Conservation (phyloP, 495 filamentous ascomycete genomes). For the Lophiotrema nucula region DNA sequence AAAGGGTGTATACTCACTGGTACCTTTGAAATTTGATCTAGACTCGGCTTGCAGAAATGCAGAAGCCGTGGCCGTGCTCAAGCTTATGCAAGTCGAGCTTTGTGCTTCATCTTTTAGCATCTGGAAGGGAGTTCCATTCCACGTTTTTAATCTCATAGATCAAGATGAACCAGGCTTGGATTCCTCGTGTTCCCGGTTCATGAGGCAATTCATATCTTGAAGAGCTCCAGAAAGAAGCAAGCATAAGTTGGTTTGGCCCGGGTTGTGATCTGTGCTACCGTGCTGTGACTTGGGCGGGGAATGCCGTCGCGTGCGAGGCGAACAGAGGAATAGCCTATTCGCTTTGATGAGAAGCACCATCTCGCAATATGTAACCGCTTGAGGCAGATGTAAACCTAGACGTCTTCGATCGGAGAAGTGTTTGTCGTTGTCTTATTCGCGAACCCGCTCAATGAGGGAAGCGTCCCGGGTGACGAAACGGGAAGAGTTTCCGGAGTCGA, state of each 20-base stretch:
- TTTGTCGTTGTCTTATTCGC: too few relatives aligned
- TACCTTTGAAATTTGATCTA: neutral
- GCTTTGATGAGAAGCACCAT: too few relatives aligned
- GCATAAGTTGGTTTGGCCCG: neutral
- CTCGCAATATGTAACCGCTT: too few relatives aligned
- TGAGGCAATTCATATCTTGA: neutral
- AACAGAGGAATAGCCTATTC: too few relatives aligned
- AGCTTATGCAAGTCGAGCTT: neutral
- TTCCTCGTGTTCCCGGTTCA: neutral
- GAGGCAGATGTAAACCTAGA: too few relatives aligned
- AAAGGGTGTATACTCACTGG: neutral
- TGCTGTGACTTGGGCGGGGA: neutral
- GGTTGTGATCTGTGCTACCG: neutral
- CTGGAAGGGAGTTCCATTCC: slow-evolving; percentile 5
- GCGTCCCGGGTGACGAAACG: too few relatives aligned
- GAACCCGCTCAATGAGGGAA: too few relatives aligned
- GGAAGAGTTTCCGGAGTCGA: too few relatives aligned
- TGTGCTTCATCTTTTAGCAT: neutral
- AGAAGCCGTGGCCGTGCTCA: neutral
- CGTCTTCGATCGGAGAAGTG: too few relatives aligned
- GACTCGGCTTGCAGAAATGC: neutral
- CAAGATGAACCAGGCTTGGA: slow-evolving; percentile 8
- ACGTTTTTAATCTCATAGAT: slow-evolving; percentile 12
- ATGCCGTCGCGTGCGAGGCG: neutral
- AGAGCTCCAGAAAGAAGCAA: neutral